phyloP scores from a whole-genome alignment of 305 asterid species.

The Fraxinus velutina region DNA sequence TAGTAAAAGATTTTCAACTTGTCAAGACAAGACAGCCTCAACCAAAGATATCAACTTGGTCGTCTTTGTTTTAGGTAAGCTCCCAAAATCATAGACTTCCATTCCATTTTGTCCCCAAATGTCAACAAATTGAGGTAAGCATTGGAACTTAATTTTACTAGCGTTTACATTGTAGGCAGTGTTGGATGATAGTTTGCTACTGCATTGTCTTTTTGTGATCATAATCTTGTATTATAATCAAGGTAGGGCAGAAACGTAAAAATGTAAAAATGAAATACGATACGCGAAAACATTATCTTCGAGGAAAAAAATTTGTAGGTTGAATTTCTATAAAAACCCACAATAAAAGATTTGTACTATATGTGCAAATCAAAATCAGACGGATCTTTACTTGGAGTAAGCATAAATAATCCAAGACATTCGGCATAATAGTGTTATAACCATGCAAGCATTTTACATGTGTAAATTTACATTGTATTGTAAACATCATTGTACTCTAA shows the following conservation, averaged over 20 bases:
- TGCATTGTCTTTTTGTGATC: background rate
- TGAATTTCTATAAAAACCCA: background rate
- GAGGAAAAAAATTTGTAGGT: background rate
- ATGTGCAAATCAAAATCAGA: background rate
- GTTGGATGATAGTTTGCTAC: background rate
- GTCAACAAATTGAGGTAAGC: conserved; percentile 32
- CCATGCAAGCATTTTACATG: background rate
- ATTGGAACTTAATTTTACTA: background rate
- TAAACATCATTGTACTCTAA: background rate
- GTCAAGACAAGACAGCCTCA: conserved; percentile 16
- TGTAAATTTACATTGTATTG: background rate
- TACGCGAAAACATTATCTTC: background rate
- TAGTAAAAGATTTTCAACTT: conserved; percentile 28
- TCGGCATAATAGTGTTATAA: background rate
- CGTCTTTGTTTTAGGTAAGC: background rate
- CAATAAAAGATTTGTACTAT: background rate
- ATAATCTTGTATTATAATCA: background rate
- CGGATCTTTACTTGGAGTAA: background rate
- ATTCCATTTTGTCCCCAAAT: conserved; percentile 20
- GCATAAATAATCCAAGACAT: background rate
- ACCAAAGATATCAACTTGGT: background rate
- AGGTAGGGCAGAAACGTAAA: background rate
- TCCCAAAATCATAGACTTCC: background rate
- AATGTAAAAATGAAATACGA: background rate
- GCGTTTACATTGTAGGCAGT: background rate